Conservation (phyloP, 495 filamentous ascomycete species). For the Penicillium samsonianum region DNA sequence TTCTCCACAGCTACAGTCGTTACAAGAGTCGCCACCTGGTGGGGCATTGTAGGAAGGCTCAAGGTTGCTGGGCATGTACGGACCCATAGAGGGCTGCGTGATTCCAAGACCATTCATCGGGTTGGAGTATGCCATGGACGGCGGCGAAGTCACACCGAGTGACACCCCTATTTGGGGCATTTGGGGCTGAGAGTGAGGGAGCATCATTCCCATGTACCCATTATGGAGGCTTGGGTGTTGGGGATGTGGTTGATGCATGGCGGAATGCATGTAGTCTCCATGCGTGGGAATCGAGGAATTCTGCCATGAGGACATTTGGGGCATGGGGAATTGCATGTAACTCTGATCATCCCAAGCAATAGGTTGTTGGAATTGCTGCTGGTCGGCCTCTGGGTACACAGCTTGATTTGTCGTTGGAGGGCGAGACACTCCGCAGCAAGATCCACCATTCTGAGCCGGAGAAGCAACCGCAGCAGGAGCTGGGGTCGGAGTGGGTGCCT, state of each 20-base stretch:
- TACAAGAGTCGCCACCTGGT: slow-evolving; percentile 26
- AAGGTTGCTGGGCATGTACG: slow-evolving; percentile 14
- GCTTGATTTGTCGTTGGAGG: not conserved
- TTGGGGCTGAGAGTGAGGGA: not conserved
- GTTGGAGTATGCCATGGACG: slow-evolving; percentile 17
- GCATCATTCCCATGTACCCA: slow-evolving; percentile 14
- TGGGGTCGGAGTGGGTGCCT: slow-evolving; percentile 15
- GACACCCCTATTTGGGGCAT: not conserved
- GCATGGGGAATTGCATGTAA: slow-evolving; percentile 21
- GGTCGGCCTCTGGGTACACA: slow-evolving; percentile 3
- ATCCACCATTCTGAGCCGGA: slow-evolving; percentile 22
- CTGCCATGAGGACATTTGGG: slow-evolving; percentile 29
- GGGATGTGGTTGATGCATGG: slow-evolving; percentile 15
- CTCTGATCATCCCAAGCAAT: slow-evolving; percentile 16
- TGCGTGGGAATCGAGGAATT: slow-evolving; percentile 21
- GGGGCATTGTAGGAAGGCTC: slow-evolving; percentile 17
- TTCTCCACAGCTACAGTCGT: slow-evolving; percentile 66
- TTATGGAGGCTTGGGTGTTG: slow-evolving; percentile 19
- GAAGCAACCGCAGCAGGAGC: slow-evolving; percentile 16
- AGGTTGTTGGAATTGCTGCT: slow-evolving; percentile 10
- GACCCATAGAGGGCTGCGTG: slow-evolving; percentile 18
- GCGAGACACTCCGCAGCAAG: slow-evolving; percentile 37
- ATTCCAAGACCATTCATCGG: slow-evolving; percentile 23
- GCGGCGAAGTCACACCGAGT: slow-evolving; percentile 7
- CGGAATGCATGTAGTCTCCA: slow-evolving; percentile 19